Conservation (phyloP, 1,284 basidiomycete genomes). For the Rhodotorula mucilaginosa region DNA sequence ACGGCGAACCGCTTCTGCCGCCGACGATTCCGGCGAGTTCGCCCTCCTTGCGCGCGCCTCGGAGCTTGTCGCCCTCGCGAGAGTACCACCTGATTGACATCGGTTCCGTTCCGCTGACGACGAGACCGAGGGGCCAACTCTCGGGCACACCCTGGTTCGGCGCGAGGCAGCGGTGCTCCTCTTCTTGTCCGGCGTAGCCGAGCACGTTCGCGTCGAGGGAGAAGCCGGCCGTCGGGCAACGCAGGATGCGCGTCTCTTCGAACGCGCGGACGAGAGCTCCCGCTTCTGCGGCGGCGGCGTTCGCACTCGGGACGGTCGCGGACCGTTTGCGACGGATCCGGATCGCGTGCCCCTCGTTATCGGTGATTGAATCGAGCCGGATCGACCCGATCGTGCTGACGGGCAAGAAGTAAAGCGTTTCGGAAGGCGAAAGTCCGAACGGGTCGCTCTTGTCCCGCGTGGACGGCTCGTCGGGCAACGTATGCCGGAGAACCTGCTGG, state of each 20-base stretch:
- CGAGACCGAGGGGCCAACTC: constrained; percentile 25
- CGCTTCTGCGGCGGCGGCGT: no score
- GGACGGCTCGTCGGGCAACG: constrained; percentile 20
- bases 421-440: constrained; percentile 62
- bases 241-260: constrained; percentile 69
- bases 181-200: constrained; percentile 1
- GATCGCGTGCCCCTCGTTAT: constrained; percentile 64
- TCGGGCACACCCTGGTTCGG: constrained; percentile 5
- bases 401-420: constrained; percentile 69
- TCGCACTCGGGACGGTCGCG: neutral
- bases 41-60: constrained; percentile 14
- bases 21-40: constrained; percentile 33
- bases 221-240: constrained; percentile 75
- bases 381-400: constrained; percentile 69
- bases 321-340: constrained; percentile 53
- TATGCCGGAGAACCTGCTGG: constrained; percentile 24
- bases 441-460: constrained; percentile 45
- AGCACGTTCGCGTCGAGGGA: constrained; percentile 36
- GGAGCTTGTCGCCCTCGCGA: constrained; percentile 14
- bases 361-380: constrained; percentile 68
- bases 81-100: constrained; percentile 20
- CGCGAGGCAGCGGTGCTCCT: constrained; percentile 29
- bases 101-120: constrained; percentile 23
- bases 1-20: neutral
- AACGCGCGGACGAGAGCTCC: constrained; percentile 45